Conservation (phyloP, 345 rosid species). For the Euclidium syriacum region DNA sequence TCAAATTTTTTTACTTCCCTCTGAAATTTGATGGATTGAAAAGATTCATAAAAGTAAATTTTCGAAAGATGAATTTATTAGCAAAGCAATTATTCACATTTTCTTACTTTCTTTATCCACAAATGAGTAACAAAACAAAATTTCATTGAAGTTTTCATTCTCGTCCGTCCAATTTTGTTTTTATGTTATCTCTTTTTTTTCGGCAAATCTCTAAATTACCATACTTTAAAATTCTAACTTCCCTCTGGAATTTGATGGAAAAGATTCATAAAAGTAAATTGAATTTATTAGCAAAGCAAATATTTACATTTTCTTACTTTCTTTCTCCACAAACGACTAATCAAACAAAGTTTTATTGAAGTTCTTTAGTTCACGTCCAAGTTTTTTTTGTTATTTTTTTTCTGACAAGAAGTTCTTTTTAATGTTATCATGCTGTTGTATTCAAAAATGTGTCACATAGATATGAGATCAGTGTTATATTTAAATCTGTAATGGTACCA, state of each 20-base stretch:
- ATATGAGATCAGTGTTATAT: not conserved
- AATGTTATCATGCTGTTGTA: not conserved
- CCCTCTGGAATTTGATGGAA: not conserved
- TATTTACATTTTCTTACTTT: not conserved
- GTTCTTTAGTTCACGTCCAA: not conserved
- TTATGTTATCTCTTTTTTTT: no score
- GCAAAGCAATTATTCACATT: no score
- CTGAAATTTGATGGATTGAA: not conserved
- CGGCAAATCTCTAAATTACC: no score
- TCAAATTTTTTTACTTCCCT: not conserved
- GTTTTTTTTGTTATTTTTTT: no score
- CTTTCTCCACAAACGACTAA: not conserved
- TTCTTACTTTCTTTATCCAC: not conserved
- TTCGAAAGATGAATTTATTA: not conserved
- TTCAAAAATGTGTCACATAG: not conserved
- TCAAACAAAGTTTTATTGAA: not conserved
- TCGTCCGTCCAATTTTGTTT: not conserved
- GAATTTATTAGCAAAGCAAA: not conserved
- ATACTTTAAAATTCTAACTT: no score
- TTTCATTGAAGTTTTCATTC: not conserved
- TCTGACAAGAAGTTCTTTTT: not conserved
- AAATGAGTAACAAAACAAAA: not conserved
- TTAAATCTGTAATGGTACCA: not conserved
- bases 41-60: not conserved
- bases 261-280: not conserved